Percentiles rank a stretch among this genome's conserved stretches.
Evolutionary conservation across 2,329 filamentous ascomycete species (phyloP).

Genomic region (Elsinoe perseae): DNA sequence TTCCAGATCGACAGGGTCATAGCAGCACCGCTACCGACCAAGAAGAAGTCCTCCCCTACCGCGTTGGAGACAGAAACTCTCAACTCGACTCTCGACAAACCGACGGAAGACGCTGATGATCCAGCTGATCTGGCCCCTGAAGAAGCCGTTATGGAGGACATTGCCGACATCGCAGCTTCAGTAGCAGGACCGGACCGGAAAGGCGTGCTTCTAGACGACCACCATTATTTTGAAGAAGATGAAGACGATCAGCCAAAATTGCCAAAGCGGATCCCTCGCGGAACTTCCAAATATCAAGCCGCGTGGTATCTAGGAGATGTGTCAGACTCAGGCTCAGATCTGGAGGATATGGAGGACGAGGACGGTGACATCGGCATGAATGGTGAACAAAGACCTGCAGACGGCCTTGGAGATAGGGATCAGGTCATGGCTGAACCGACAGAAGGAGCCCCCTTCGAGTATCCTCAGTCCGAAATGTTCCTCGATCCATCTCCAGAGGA

Average conservation of each 20-base stretch:
- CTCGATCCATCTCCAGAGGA: constrained; percentile 71
- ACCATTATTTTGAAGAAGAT: constrained; percentile 95
- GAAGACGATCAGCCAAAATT: constrained; percentile 48
- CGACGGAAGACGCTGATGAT: constrained; percentile 74
- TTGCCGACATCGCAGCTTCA: constrained; percentile 41
- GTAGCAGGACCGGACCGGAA: constrained; percentile 51
- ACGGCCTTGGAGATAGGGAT: constrained; percentile 65
- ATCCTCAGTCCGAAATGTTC: constrained; percentile 90
- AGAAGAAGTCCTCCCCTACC: constrained; percentile 55
- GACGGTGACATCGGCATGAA: constrained; percentile 49
- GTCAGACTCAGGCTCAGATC: constrained; percentile 77
- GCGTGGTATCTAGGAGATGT: constrained; percentile 85
- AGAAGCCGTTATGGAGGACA: constrained; percentile 62
- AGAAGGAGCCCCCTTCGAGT: constrained; percentile 68
- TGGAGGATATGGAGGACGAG: constrained; percentile 57
- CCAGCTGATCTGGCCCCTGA: constrained; percentile 79
- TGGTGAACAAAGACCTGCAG: constrained; percentile 59
- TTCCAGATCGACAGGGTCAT: constrained; percentile 88
- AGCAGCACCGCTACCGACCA: constrained; percentile 58
- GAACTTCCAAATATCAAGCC: constrained; percentile 88
- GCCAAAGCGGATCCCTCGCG: constrained; percentile 74
- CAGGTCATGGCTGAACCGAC: constrained; percentile 45
- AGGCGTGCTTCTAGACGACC: constrained; percentile 88
- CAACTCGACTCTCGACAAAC: constrained; percentile 58
- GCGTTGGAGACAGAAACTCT: constrained; percentile 54